Evolutionary conservation across 805 yeast genomes (phyloP).

Genomic region (Zygotorulaspora danielsina): DNA sequence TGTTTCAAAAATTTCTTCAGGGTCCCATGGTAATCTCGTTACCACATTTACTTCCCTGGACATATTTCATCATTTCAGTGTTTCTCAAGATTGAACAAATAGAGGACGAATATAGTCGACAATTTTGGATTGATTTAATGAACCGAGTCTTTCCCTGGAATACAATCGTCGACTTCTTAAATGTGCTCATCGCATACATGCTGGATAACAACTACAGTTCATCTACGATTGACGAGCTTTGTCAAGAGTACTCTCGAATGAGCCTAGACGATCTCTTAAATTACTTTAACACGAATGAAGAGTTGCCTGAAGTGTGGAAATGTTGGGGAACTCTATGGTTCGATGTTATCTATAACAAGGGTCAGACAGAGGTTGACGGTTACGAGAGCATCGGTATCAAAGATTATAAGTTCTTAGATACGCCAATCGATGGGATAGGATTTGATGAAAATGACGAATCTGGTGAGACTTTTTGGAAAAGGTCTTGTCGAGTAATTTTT

Average conservation of each 20-base stretch:
- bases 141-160: conserved; percentile 66
- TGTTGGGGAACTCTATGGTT: conserved; percentile 85
- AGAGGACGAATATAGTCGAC: conserved; percentile 15
- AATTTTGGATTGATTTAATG: conserved; percentile 36
- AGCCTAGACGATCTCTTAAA: conserved; percentile 42
- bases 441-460: conserved; percentile 39
- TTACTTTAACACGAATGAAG: conserved; percentile 55
- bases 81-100: conserved; percentile 48
- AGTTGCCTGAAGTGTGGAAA: conserved; percentile 72
- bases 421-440: conserved; percentile 59
- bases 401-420: conserved; percentile 52
- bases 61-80: conserved; percentile 63
- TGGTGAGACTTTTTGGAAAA: conserved; percentile 35
- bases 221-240: conserved; percentile 20
- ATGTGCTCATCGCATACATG: conserved; percentile 44
- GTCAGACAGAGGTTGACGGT: conserved; percentile 42
- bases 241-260: conserved; percentile 24
- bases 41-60: conserved; percentile 73
- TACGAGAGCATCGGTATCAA: conserved; percentile 53
- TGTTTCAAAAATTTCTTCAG: conserved; percentile 57
- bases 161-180: conserved; percentile 57
- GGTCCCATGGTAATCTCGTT: conserved; percentile 67
- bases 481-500: conserved; percentile 31
- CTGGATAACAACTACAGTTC: conserved; percentile 26
- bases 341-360: conserved; percentile 53